A percentile compares a stretch with the other conserved stretches of the same genome.
Evolutionary conservation across 495 filamentous ascomycete genomes (phyloP).

Genomic region (Aspergillus nidulans): DNA sequence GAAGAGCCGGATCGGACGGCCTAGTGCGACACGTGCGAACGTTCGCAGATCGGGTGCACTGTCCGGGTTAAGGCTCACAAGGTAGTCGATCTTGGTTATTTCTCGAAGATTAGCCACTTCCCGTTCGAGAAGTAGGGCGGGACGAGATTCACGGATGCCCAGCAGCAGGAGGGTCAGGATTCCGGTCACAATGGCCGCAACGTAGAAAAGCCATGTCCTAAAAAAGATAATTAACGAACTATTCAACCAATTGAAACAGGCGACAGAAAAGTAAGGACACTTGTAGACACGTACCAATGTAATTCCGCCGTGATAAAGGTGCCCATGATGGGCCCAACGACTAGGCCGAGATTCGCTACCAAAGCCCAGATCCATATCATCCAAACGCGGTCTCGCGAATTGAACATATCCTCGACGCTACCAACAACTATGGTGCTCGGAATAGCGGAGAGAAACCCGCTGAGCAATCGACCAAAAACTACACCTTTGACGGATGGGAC

Average conservation of each 20-base stretch:
- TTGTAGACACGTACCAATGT: slow-evolving; percentile 26
- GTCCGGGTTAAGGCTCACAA: slow-evolving; percentile 38
- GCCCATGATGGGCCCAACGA: slow-evolving; percentile 42
- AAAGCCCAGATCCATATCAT: slow-evolving; percentile 45
- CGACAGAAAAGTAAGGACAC: not conserved
- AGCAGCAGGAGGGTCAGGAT: slow-evolving; percentile 28
- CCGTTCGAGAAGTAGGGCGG: slow-evolving; percentile 34
- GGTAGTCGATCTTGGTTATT: slow-evolving; percentile 20
- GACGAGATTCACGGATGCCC: slow-evolving; percentile 41
- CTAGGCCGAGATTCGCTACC: slow-evolving; percentile 40
- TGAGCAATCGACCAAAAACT: slow-evolving; percentile 40
- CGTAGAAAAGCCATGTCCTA: slow-evolving; percentile 34
- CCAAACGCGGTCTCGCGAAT: slow-evolving; percentile 43
- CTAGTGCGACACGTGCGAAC: slow-evolving; percentile 38
- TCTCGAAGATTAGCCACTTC: slow-evolving; percentile 29
- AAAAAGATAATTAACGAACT: not conserved
- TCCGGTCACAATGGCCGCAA: slow-evolving; percentile 38
- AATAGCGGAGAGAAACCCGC: slow-evolving; percentile 46
- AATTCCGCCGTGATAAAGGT: slow-evolving; percentile 34
- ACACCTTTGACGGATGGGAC: slow-evolving; percentile 33
- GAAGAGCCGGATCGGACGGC: slow-evolving; percentile 41
- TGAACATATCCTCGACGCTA: slow-evolving; percentile 52
- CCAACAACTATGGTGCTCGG: slow-evolving; percentile 48
- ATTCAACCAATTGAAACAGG: no score
- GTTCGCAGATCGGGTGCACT: slow-evolving; percentile 31